Percentiles rank a stretch among this genome's conserved stretches.
phyloP scores from a whole-genome alignment of 768 basidiomycete genomes.

The Boletus sensibilis region DNA sequence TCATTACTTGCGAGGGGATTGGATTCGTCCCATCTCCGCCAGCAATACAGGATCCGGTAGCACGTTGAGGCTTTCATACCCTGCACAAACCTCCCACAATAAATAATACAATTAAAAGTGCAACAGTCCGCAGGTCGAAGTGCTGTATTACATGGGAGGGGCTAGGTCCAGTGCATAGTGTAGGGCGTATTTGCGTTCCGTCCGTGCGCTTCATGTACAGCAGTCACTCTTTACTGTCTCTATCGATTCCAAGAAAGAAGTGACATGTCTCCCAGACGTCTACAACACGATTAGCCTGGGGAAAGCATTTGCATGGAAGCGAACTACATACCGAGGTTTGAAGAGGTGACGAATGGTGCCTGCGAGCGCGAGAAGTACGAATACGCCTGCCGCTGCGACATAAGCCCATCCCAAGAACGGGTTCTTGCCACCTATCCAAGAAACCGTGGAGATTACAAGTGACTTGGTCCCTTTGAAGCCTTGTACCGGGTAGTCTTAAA shows the following conservation, averaged over 20 bases:
- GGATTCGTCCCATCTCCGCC: constrained; percentile 43
- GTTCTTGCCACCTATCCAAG: constrained; percentile 99
- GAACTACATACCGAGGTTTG: constrained; percentile 71
- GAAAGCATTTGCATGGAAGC: not conserved
- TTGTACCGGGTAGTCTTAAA: constrained; percentile 88
- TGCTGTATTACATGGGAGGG: constrained; percentile 24
- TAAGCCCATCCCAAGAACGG: constrained; percentile 99
- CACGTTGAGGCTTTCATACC: not conserved
- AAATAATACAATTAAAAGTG: constrained; percentile 26
- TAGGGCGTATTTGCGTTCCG: constrained; percentile 9
- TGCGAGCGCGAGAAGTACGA: constrained; percentile 81
- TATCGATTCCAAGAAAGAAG: constrained; percentile 81
- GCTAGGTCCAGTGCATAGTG: constrained; percentile 19
- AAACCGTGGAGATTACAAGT: constrained; percentile 93
- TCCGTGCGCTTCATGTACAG: constrained; percentile 3
- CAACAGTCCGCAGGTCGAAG: constrained; percentile 10
- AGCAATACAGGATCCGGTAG: not conserved
- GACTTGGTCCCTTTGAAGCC: constrained; percentile 95
- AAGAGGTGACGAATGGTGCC: constrained; percentile 92
- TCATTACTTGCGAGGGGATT: constrained; percentile 64
- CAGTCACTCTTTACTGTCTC: not conserved
- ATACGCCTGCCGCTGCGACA: constrained; percentile 82
- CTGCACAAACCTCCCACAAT: not conserved
- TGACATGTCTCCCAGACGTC: constrained; percentile 85
- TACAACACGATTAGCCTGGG: constrained; percentile 27